phyloP scores from a whole-genome alignment of 2,329 filamentous ascomycete species.

The Tothia fuscella region DNA sequence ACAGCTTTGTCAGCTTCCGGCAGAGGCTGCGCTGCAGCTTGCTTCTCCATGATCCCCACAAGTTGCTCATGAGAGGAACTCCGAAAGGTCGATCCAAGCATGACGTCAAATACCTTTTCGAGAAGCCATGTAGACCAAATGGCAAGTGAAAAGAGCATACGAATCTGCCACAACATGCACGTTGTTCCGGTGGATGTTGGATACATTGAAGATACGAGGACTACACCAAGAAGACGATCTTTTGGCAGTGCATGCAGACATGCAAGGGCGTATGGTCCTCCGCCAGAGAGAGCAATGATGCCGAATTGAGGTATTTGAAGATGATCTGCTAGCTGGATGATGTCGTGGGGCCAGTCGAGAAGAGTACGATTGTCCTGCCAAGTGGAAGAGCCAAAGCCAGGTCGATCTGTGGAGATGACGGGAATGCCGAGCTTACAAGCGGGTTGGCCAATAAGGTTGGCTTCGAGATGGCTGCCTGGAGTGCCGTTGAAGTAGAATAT shows the following conservation, averaged over 20 bases:
- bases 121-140: slow-evolving; percentile 16
- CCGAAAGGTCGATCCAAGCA: neutral
- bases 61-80: neutral
- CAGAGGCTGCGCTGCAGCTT: slow-evolving; percentile 13
- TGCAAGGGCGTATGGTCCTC: slow-evolving; percentile 36
- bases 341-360: slow-evolving; percentile 32
- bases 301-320: slow-evolving; percentile 30
- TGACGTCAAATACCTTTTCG: neutral
- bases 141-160: slow-evolving; percentile 18
- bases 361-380: slow-evolving; percentile 26
- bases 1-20: slow-evolving; percentile 10
- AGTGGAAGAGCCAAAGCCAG: slow-evolving; percentile 31
- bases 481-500: slow-evolving; percentile 34
- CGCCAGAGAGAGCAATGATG: slow-evolving; percentile 35
- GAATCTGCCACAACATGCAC: slow-evolving; percentile 18
- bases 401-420: slow-evolving; percentile 32
- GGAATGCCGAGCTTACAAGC: slow-evolving; percentile 25
- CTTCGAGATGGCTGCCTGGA: slow-evolving; percentile 32
- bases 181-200: slow-evolving; percentile 18
- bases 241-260: slow-evolving; percentile 17
- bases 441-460: slow-evolving; percentile 21
- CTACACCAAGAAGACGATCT: slow-evolving; percentile 17
- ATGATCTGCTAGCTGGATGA: slow-evolving; percentile 28
- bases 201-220: slow-evolving; percentile 19
- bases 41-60: slow-evolving; percentile 11